Evolutionary conservation across 2,329 filamentous ascomycete genomes (phyloP).

Genomic region (Capronia epimyces): DNA sequence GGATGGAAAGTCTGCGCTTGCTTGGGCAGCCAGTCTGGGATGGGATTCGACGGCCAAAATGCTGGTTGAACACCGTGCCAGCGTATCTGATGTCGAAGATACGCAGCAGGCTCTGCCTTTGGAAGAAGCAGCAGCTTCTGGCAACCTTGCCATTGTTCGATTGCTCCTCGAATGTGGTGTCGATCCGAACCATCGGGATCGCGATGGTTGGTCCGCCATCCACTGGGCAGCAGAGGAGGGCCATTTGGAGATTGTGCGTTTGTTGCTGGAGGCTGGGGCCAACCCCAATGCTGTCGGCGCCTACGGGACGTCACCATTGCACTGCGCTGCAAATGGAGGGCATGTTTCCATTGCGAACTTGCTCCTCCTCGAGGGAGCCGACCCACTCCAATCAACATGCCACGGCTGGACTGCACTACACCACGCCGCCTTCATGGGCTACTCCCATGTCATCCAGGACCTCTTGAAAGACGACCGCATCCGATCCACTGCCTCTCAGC

Average conservation of each 20-base stretch:
- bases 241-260: conserved; percentile 26
- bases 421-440: conserved; percentile 2
- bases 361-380: not conserved
- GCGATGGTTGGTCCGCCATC: conserved; percentile 19
- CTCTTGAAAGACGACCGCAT: conserved; percentile 1
- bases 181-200: conserved; percentile 25
- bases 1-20: conserved; percentile 28
- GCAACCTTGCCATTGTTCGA: conserved; percentile 21
- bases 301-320: conserved; percentile 26
- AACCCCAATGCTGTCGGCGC: conserved; percentile 22
- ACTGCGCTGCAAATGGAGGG: conserved; percentile 24
- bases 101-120: conserved; percentile 19
- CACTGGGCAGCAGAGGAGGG: conserved; percentile 28
- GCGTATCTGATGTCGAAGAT: conserved; percentile 4
- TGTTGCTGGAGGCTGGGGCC: conserved; percentile 26
- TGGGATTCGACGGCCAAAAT: conserved; percentile 19
- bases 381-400: not conserved
- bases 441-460: not conserved
- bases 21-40: conserved; percentile 27
- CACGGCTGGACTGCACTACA: conserved; percentile 4
- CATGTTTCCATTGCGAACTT: conserved; percentile 2
- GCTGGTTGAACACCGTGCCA: conserved; percentile 14
- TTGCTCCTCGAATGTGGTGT: conserved; percentile 21
- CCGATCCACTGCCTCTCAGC: conserved; percentile 2
- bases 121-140: conserved; percentile 26